A percentile compares a stretch with the other conserved stretches of the same genome.
These are phyloP conservation scores for Saturnispora halmiae DNA, from an alignment of 805 yeast genomes.

Conservation along the genomic window DNA sequence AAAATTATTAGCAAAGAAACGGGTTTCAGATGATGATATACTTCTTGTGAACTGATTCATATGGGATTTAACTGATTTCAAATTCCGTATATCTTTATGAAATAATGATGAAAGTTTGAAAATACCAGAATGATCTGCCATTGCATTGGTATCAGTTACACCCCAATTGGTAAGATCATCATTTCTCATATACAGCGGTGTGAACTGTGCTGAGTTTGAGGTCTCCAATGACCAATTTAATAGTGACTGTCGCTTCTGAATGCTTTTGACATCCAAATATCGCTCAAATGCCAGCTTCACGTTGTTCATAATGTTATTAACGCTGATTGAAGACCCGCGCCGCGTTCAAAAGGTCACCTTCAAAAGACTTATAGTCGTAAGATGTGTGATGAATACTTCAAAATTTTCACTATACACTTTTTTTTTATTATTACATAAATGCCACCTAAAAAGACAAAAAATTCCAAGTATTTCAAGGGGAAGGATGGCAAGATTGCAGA, in stretches of 20 bases:
- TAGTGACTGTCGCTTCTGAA: slow-evolving; percentile 23
- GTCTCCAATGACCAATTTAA: slow-evolving; percentile 23
- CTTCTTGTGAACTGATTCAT: slow-evolving; percentile 14
- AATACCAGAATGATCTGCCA: neutral
- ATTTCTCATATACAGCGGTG: neutral
- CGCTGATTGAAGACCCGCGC: no score
- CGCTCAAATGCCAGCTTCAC: slow-evolving; percentile 21
- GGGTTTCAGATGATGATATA: slow-evolving; percentile 18
- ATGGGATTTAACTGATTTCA: neutral
- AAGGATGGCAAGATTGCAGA: slow-evolving; percentile 39
- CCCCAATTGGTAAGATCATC: neutral
- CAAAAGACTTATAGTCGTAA: neutral
- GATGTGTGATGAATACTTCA: neutral
- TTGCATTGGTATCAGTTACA: neutral
- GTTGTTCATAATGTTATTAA: slow-evolving; percentile 19
- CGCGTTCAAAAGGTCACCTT: neutral
- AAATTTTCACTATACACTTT: neutral
- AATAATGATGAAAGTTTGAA: slow-evolving; percentile 1
- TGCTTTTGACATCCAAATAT: slow-evolving; percentile 19
- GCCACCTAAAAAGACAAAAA: slow-evolving; percentile 2
- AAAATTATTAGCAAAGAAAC: slow-evolving; percentile 22
- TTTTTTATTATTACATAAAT: neutral
- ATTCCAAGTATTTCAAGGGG: slow-evolving; percentile 18
- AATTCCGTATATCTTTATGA: neutral
- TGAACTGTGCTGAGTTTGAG: neutral